Evolutionary conservation across 2,329 filamentous ascomycete species (phyloP), one percentile per base, ranked within the genome.

Genomic region (Cordyceps farinosa): DNA sequence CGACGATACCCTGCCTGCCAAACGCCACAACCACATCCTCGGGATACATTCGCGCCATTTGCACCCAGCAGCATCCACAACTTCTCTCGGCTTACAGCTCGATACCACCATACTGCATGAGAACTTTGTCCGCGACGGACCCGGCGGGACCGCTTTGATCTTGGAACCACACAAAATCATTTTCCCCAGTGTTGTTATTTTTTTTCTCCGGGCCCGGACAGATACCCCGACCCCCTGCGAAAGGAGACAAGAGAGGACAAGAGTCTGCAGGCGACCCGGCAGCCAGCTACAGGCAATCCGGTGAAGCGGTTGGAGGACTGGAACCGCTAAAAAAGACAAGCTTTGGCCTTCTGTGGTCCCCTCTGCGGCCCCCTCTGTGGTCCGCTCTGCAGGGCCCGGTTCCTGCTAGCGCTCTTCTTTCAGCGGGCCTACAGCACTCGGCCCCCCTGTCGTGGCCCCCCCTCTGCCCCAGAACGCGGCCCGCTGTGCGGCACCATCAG

Each of bases 61-160:
- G 22, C 22, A 27, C 5, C 42, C 4, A 32, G 27, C 30, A 40
- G 42, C 55, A 58, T 32, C 55, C 55, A 50, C 42, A 22, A 22
- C 22, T 22, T 22, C 22, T 22, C 55, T 29, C 27, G 50, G 32
- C 44, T 58, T 56, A 45, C 53, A 56, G 40, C 38, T 32, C 53
- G 36, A 56, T 56, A 56, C 53, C 1, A 50, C 55, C 30, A 58
- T 36, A 36, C 30, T 52, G 50, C 50, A 52, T 52, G 29, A 22
- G 10, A 22, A 11, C 22, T 22, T 52, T 52, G 50, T 27, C 50
- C 36, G 50, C n/a, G 17, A 29, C 11, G 5, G 42, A 32, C 55
- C 29, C 22, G 22, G 22, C 22, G 36, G 55, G 42, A 32, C 44
- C 8, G 5, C 32, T 17, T 3, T 32, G 22, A 44, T 56, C 9